Conservation (phyloP, 345 rosid genomes). For the Nephelium lappaceum region DNA sequence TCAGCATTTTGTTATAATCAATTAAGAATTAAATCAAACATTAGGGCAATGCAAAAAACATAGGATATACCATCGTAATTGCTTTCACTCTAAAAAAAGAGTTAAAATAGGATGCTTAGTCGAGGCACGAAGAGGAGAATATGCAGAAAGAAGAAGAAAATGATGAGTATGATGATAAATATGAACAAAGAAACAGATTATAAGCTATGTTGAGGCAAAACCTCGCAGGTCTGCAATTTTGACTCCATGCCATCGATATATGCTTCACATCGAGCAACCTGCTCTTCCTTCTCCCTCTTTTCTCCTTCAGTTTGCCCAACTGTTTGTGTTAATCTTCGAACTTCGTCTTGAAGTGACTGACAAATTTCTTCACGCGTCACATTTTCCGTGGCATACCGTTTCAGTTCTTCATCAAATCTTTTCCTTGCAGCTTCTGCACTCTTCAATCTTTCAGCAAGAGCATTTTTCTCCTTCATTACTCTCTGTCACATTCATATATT, state of each 20-base stretch:
- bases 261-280: conserved; percentile 87
- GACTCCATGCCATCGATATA: conserved; percentile 95
- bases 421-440: conserved; percentile 85
- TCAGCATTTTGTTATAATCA: no score
- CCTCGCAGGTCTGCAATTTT: conserved; percentile 90
- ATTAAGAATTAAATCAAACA: no score
- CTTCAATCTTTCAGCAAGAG: conserved; percentile 89
- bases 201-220: conserved; percentile 27
- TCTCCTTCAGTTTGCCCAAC: conserved; percentile 95
- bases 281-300: conserved; percentile 93
- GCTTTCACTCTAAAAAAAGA: no score
- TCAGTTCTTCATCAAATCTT: conserved; percentile 92
- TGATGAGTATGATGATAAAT: not conserved
- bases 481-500: conserved; percentile 54
- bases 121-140: not conserved
- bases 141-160: not conserved
- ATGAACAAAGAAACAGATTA: not conserved
- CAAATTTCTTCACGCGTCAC: conserved; percentile 83
- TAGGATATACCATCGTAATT: no score
- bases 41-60: no score
- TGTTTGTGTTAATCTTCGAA: conserved; percentile 78
- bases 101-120: no score
- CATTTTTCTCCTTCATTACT: conserved; percentile 90
- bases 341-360: conserved; percentile 88
- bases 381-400: conserved; percentile 83